phyloP scores from a whole-genome alignment of 345 rosid species.

The Xanthoceras sorbifolium region DNA sequence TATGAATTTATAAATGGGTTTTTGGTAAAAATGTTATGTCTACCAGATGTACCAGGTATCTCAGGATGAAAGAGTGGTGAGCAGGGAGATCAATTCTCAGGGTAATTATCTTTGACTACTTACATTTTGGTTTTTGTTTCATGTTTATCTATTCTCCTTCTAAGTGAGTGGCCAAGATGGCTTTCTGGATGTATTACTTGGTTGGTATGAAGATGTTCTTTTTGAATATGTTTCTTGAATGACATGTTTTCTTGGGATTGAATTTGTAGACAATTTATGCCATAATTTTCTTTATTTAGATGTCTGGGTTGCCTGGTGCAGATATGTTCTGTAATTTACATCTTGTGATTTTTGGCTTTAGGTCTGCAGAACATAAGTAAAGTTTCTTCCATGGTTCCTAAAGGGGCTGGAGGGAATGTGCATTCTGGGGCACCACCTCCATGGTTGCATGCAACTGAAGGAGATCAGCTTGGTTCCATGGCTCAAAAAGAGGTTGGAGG shows the following conservation, averaged over 20 bases:
- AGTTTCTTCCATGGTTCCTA: slow-evolving; percentile 35
- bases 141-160: slow-evolving; percentile 8
- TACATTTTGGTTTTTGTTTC: slow-evolving; percentile 14
- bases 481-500: slow-evolving; percentile 40
- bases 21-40: slow-evolving; percentile 14
- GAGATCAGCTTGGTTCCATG: slow-evolving; percentile 29
- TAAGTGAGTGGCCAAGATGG: background rate
- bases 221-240: background rate
- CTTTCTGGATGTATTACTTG: background rate
- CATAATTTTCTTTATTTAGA: background rate
- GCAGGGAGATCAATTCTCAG: slow-evolving; percentile 37
- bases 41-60: slow-evolving; percentile 35
- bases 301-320: slow-evolving; percentile 1
- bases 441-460: slow-evolving; percentile 65
- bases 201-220: background rate
- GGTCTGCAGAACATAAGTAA: slow-evolving; percentile 43
- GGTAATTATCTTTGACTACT: slow-evolving; percentile 43
- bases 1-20: slow-evolving; percentile 5
- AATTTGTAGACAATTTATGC: slow-evolving; percentile 2
- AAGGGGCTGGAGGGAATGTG: slow-evolving; percentile 58
- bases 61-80: slow-evolving; percentile 33
- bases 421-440: slow-evolving; percentile 88
- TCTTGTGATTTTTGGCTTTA: slow-evolving; percentile 26
- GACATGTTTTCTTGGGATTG: background rate
- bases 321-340: background rate